These are phyloP conservation scores for Byssothecium circinans DNA, from an alignment of 2,329 filamentous ascomycete species.

Conservation along the genomic window DNA sequence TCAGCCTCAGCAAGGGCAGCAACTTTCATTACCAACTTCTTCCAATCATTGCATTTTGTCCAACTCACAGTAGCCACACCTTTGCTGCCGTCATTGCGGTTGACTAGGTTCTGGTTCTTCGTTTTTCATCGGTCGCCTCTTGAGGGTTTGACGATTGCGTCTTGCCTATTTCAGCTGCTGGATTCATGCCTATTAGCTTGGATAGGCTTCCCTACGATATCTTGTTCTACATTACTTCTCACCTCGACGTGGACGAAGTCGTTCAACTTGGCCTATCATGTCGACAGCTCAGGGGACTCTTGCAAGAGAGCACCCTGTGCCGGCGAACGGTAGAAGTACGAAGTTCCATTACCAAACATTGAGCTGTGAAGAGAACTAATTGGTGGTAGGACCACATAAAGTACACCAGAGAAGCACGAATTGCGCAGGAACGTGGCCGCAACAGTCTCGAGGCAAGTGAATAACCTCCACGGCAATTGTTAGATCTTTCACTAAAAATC, in stretches of 20 bases:
- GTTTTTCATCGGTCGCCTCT: too few relatives aligned
- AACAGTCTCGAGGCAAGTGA: neutral
- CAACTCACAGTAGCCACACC: too few relatives aligned
- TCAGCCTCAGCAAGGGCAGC: too few relatives aligned
- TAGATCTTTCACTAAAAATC: neutral
- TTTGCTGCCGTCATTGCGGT: too few relatives aligned
- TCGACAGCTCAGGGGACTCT: conserved; percentile 53
- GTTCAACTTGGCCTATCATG: conserved; percentile 59
- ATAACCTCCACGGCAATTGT: neutral
- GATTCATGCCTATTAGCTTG: conserved; percentile 38
- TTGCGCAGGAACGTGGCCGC: conserved; percentile 35
- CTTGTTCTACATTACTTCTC: conserved; percentile 59
- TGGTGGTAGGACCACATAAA: conserved; percentile 43
- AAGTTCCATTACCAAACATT: neutral
- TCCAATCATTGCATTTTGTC: too few relatives aligned
- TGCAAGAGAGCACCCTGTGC: conserved; percentile 60
- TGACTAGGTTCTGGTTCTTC: too few relatives aligned
- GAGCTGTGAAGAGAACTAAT: neutral
- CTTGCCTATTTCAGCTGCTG: neutral
- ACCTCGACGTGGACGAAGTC: conserved; percentile 61
- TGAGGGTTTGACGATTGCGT: neutral
- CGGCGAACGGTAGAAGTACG: conserved; percentile 61
- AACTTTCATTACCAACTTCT: too few relatives aligned
- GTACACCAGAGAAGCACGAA: conserved; percentile 50
- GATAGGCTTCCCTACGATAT: conserved; percentile 65